These are phyloP conservation scores for Paulownia fortunei DNA, from an alignment of 257 asterid species.

Conservation along the genomic window DNA sequence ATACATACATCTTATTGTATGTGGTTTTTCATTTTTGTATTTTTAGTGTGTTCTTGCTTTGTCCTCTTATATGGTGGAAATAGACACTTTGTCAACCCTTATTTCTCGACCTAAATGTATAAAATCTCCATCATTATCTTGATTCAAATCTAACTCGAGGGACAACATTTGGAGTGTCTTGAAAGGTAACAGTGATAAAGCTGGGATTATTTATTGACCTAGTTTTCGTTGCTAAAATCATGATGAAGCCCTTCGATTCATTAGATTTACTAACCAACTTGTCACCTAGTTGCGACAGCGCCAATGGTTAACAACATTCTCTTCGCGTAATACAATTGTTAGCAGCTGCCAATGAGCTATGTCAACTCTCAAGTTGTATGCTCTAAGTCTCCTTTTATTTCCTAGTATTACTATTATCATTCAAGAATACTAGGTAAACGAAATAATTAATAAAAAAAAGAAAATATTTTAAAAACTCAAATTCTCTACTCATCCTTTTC, in stretches of 20 bases:
- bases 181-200: background rate
- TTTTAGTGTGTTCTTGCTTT: background rate
- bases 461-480: background rate
- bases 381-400: background rate
- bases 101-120: background rate
- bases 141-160: background rate
- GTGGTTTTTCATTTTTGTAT: background rate
- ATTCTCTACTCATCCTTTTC: background rate
- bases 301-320: background rate
- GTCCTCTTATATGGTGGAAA: too few relatives aligned
- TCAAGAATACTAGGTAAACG: background rate
- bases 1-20: background rate
- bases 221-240: background rate
- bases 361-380: constrained; percentile 19
- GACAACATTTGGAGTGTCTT: background rate
- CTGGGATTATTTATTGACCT: background rate
- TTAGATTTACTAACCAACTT: background rate
- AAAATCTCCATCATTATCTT: background rate
- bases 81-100: background rate
- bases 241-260: background rate
- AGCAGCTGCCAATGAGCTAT: constrained; percentile 5
- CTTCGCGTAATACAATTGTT: background rate
- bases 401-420: background rate
- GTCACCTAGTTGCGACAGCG: background rate
- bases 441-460: background rate